phyloP scores from a whole-genome alignment of 1,284 basidiomycete genomes.

The Malassezia vespertilionis region DNA sequence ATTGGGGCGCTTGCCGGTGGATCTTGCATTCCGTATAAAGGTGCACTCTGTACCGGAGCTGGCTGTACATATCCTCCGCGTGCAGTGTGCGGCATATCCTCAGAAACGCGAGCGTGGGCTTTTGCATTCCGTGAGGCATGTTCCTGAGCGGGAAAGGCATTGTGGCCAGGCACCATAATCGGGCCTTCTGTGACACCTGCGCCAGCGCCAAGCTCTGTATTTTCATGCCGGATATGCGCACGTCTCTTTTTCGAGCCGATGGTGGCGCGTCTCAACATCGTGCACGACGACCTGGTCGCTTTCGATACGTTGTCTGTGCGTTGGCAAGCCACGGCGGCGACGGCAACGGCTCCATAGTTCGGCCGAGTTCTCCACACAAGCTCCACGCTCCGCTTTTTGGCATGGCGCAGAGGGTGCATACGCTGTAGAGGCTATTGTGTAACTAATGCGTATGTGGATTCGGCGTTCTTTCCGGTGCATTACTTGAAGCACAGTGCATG shows the following conservation, averaged over 20 bases:
- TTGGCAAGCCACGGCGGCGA: neutral
- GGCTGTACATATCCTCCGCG: too few relatives aligned
- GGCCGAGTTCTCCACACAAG: slow-evolving; percentile 1
- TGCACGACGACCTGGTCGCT: neutral
- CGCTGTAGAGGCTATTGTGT: too few relatives aligned
- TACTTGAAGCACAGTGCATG: slow-evolving; percentile 24
- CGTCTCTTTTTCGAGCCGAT: slow-evolving; percentile 33
- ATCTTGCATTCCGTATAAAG: too few relatives aligned
- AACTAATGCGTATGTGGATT: too few relatives aligned
- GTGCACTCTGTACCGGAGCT: too few relatives aligned
- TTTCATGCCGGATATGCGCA: slow-evolving; percentile 43
- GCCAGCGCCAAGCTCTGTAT: slow-evolving; percentile 33
- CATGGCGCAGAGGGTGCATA: too few relatives aligned
- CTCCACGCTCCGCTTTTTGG: too few relatives aligned
- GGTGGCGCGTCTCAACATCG: slow-evolving; percentile 8
- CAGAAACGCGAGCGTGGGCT: too few relatives aligned
- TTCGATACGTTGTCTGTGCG: neutral
- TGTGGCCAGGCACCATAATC: slow-evolving; percentile 15
- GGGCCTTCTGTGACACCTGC: slow-evolving; percentile 18
- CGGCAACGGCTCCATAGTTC: neutral
- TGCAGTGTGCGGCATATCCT: too few relatives aligned
- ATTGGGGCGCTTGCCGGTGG: too few relatives aligned
- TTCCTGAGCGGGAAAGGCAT: slow-evolving; percentile 8
- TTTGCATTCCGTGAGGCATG: too few relatives aligned
- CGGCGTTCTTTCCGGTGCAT: slow-evolving; percentile 29